Percentiles rank a stretch among this genome's conserved stretches.
Evolutionary conservation across 164 flowering plant genomes (phyloP).

Genomic region (Macadamia tetraphylla): DNA sequence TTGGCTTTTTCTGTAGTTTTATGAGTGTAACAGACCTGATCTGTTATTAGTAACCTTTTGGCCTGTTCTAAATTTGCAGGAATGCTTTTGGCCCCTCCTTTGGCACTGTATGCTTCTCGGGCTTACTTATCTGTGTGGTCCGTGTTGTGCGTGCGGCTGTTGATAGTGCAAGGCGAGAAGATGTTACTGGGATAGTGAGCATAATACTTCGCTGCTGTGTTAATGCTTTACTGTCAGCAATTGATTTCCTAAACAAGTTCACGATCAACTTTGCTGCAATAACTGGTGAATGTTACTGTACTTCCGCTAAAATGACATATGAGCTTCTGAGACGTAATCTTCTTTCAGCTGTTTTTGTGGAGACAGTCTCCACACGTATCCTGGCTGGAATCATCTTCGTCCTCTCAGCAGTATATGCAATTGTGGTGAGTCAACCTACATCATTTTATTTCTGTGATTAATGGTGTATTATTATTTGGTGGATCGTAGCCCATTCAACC

Average conservation of each 20-base stretch:
- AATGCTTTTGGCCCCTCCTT: slow-evolving; percentile 59
- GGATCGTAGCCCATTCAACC: no score
- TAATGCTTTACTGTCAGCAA: slow-evolving; percentile 33
- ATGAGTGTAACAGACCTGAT: not conserved
- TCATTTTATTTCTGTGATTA: no score
- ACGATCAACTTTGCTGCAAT: slow-evolving; percentile 62
- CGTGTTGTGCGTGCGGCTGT: slow-evolving; percentile 50
- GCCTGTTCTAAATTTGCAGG: slow-evolving; percentile 27
- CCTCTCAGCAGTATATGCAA: slow-evolving; percentile 50
- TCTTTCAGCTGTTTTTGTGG: slow-evolving; percentile 62
- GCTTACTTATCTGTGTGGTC: slow-evolving; percentile 40
- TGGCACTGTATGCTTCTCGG: slow-evolving; percentile 60
- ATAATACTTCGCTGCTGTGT: slow-evolving; percentile 42
- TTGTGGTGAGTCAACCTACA: slow-evolving; percentile 31
- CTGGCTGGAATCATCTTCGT: slow-evolving; percentile 49
- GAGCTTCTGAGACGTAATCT: slow-evolving; percentile 61
- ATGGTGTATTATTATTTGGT: no score
- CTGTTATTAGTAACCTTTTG: not conserved
- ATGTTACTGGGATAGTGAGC: slow-evolving; percentile 33
- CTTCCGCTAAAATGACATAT: slow-evolving; percentile 57
- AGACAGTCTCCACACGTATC: slow-evolving; percentile 53
- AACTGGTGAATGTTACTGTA: slow-evolving; percentile 54
- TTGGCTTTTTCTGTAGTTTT: not conserved
- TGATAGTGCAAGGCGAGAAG: slow-evolving; percentile 40
- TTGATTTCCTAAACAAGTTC: slow-evolving; percentile 64